A percentile compares a stretch with the other conserved stretches of the same genome.
Evolutionary conservation across 768 basidiomycete species (phyloP).

Genomic region (Mrakia blollopis): DNA sequence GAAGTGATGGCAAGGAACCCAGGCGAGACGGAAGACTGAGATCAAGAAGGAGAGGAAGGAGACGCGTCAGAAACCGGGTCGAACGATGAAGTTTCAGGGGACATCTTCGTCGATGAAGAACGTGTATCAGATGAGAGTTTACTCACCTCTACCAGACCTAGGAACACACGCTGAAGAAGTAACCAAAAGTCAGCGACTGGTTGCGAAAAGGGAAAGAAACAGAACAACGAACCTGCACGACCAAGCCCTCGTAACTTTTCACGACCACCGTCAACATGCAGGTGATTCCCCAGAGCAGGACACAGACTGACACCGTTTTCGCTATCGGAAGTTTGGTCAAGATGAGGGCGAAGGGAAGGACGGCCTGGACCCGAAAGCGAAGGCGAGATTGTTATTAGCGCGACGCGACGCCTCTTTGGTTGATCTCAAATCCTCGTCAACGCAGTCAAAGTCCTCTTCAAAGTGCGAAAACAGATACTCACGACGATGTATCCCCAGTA

Average conservation of each 20-base stretch:
- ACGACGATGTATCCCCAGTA: slow-evolving; percentile 44
- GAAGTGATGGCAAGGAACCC: slow-evolving; percentile 46
- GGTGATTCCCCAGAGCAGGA: slow-evolving; percentile 41
- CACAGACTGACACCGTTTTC: slow-evolving; percentile 35
- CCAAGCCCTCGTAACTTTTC: slow-evolving; percentile 36
- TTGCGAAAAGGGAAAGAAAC: background rate
- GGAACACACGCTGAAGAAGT: slow-evolving; percentile 37
- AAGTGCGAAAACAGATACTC: background rate
- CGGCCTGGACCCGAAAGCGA: slow-evolving; percentile 14
- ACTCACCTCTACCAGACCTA: slow-evolving; percentile 40
- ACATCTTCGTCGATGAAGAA: no score
- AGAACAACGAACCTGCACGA: slow-evolving; percentile 35
- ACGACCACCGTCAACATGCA: slow-evolving; percentile 40
- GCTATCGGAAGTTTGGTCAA: slow-evolving; percentile 37
- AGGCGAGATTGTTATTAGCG: background rate
- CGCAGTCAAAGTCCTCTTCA: no score
- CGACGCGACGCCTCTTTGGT: no score
- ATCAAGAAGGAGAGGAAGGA: background rate
- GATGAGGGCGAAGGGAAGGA: slow-evolving; percentile 41
- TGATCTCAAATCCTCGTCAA: no score
- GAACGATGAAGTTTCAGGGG: no score
- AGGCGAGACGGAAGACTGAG: slow-evolving; percentile 41
- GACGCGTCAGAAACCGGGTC: background rate
- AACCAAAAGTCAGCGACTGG: background rate
- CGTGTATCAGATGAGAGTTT: background rate